Conservation (phyloP, 345 rosid species). For the Rubroshorea leprosula region DNA sequence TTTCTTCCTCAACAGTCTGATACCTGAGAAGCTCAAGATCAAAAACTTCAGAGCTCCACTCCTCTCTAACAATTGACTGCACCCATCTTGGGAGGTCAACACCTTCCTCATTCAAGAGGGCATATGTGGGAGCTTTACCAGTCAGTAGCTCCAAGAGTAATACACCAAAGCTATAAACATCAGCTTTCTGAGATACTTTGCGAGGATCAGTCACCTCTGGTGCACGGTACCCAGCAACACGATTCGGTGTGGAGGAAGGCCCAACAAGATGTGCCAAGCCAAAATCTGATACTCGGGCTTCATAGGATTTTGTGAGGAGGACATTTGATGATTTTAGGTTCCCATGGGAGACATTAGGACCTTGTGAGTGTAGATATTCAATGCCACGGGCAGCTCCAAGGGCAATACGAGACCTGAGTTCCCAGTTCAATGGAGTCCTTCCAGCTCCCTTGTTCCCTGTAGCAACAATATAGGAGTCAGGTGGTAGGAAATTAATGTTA, state of each 20-base stretch:
- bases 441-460: constrained; percentile 94
- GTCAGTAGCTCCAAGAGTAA: constrained; percentile 79
- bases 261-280: constrained; percentile 84
- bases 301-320: constrained; percentile 63
- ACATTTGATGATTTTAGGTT: constrained; percentile 89
- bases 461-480: constrained; percentile 1
- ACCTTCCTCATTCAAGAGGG: constrained; percentile 85
- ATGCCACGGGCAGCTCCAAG: constrained; percentile 86
- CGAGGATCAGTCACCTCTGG: constrained; percentile 93
- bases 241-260: constrained; percentile 60
- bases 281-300: constrained; percentile 88
- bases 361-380: constrained; percentile 81
- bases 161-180: constrained; percentile 92
- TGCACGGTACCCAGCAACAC: constrained; percentile 84
- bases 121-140: constrained; percentile 80
- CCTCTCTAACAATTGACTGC: constrained; percentile 75
- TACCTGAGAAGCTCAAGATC: constrained; percentile 82
- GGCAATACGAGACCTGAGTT: constrained; percentile 64
- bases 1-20: constrained; percentile 71
- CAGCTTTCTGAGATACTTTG: constrained; percentile 87
- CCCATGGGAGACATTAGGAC: constrained; percentile 75
- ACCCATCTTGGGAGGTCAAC: constrained; percentile 96
- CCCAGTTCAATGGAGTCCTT: constrained; percentile 83
- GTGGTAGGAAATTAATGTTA: neutral
- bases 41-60: constrained; percentile 37